Evolutionary conservation across 1,284 basidiomycete genomes (phyloP), one percentile per base, ranked within the genome.

Genomic region (Chiua sp.): DNA sequence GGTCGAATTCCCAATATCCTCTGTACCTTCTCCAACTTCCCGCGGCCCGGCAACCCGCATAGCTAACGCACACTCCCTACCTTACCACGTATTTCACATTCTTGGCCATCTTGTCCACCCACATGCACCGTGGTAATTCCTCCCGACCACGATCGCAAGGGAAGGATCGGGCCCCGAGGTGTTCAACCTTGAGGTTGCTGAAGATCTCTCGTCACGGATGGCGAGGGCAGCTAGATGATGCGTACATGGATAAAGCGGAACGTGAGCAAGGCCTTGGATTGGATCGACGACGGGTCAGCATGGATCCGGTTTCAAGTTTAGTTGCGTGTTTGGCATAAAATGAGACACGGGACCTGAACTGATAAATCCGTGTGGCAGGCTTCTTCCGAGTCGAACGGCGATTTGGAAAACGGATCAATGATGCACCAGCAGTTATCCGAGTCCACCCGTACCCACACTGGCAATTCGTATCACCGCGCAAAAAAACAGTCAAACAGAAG

Each of bases 201-300:
- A 98, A 96, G 57, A 98, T 96, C 64, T 96, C 91, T 87, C 0
- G 94, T 96, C 30, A 93, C 91, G 68, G 94, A 94, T 0, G 98
- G 95, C 2, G 96, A 98, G 3, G 94, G 95, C 0, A 95, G 97
- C 98, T 97, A 99, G 69, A 99, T 92, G 70, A 98, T 92, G 35
- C 94, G 88, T 4, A 99, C 80, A 22, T 93, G 89, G 0, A 96
- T 96, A 72, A 98, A 99, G 15, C 92, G 84, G 13, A 98, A 84
- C 0, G 92, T 91, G 3, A 99, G 86, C 16, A 99, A 83, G 23
- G 94, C 93, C 71, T 98, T 98, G 23, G 93, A 88, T 75, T 98
- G 96, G 18, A 97, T 81, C 53, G 86, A 71, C 1, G 79, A 76
- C 16, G 78, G 73, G 26, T 26, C 26, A 26, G 26, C 26, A 26